Evolutionary conservation across 495 filamentous ascomycete species (phyloP).

Genomic region (Pyrenula aspistea): DNA sequence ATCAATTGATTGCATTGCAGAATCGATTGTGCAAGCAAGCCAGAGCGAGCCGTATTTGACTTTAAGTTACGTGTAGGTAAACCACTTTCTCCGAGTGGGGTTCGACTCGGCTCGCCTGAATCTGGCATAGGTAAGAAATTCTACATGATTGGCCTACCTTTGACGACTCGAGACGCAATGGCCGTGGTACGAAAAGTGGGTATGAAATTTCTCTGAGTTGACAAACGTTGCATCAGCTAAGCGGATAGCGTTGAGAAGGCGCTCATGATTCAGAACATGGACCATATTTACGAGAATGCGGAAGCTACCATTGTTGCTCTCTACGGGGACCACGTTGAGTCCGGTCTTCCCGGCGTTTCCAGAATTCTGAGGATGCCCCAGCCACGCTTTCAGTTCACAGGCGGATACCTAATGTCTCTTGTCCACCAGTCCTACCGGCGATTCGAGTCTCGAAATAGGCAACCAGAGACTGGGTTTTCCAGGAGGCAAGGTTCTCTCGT

Average conservation of each 20-base stretch:
- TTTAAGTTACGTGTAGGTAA: no score
- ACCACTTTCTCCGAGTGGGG: no score
- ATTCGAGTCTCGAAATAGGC: neutral
- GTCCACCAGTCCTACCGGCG: neutral
- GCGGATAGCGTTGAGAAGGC: neutral
- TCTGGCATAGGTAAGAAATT: no score
- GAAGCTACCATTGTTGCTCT: slow-evolving; percentile 4
- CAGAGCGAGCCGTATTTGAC: no score
- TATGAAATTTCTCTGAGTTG: neutral
- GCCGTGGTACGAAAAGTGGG: neutral
- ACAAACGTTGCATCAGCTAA: neutral
- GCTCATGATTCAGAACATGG: slow-evolving; percentile 1
- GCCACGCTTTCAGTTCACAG: neutral
- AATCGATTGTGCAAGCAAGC: no score
- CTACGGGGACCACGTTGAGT: neutral
- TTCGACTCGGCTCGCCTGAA: no score
- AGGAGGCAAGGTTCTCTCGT: neutral
- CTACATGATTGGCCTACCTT: no score
- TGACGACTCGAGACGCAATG: neutral
- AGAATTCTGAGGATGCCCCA: neutral
- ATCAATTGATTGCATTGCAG: no score
- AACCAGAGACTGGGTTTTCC: neutral
- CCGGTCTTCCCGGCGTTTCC: neutral
- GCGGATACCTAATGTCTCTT: neutral
- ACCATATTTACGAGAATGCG: slow-evolving; percentile 5